Evolutionary conservation across 2,329 filamentous ascomycete species (phyloP).

Genomic region (Ophiostoma pallidulum): DNA sequence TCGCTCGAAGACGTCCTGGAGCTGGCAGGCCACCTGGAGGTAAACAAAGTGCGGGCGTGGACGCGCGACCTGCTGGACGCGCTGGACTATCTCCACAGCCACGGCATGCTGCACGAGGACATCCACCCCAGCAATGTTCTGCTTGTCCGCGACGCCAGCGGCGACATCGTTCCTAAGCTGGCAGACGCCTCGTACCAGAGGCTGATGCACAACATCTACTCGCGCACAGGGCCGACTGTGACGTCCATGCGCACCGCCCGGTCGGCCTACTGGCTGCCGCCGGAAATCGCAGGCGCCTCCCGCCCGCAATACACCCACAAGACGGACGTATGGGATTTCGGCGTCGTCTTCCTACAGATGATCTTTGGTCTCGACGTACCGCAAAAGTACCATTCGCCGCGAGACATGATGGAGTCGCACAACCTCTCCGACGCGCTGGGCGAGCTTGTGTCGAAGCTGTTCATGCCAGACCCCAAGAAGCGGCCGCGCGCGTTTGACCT

Average conservation of each 20-base stretch:
- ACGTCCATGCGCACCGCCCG: constrained; percentile 51
- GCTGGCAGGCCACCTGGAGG: constrained; percentile 62
- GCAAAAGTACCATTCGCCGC: constrained; percentile 70
- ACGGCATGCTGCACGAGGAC: constrained; percentile 73
- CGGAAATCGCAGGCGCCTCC: constrained; percentile 58
- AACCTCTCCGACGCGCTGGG: constrained; percentile 65
- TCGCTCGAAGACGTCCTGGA: constrained; percentile 75
- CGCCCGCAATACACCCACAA: constrained; percentile 61
- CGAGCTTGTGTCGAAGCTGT: constrained; percentile 75
- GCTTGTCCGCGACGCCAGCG: constrained; percentile 58
- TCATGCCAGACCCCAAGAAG: constrained; percentile 75
- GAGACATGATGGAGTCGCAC: constrained; percentile 59
- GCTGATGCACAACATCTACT: constrained; percentile 52
- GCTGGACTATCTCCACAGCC: constrained; percentile 75
- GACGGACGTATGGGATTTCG: constrained; percentile 92
- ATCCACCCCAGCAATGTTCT: constrained; percentile 75
- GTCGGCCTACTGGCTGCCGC: constrained; percentile 74
- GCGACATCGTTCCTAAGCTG: constrained; percentile 63
- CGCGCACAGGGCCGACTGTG: constrained; percentile 40
- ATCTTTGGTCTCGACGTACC: constrained; percentile 73
- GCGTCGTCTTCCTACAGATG: constrained; percentile 88
- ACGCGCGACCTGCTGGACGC: constrained; percentile 87
- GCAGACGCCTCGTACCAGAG: constrained; percentile 64
- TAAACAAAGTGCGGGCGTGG: constrained; percentile 74
- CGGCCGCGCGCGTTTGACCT: constrained; percentile 72